Conservation (phyloP, 768 basidiomycete species). For the Hypholoma fasciculare region DNA sequence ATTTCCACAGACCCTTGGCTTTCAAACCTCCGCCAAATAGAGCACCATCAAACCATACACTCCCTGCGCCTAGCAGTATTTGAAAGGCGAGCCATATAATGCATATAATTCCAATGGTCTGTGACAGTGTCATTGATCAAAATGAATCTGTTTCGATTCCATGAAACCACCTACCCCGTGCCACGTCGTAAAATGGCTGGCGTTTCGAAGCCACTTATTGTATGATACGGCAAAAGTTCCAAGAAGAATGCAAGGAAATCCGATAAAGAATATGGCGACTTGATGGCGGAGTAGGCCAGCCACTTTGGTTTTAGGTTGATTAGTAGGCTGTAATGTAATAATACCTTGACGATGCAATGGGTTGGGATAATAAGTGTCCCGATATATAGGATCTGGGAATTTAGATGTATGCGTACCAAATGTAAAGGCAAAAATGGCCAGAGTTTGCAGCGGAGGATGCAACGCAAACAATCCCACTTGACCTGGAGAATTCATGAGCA, state of each 20-base stretch:
- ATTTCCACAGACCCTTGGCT: conserved; percentile 82
- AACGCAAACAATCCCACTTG: conserved; percentile 61
- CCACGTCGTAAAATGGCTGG: conserved; percentile 69
- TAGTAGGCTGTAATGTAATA: conserved; percentile 74
- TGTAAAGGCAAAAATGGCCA: conserved; percentile 55
- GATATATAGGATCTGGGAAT: background rate
- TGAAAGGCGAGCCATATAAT: conserved; percentile 65
- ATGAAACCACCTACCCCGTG: conserved; percentile 56
- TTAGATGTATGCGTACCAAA: conserved; percentile 44
- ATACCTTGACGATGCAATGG: conserved; percentile 47
- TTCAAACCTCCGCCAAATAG: conserved; percentile 70
- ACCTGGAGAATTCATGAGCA: conserved; percentile 46
- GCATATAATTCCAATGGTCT: conserved; percentile 69
- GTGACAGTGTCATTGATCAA: background rate
- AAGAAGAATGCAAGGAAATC: conserved; percentile 54
- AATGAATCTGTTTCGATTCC: background rate
- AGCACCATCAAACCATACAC: conserved; percentile 73
- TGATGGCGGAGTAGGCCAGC: conserved; percentile 75
- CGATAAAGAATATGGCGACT: conserved; percentile 52
- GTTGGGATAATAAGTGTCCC: background rate
- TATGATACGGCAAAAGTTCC: conserved; percentile 64
- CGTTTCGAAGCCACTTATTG: conserved; percentile 54
- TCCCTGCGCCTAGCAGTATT: conserved; percentile 64
- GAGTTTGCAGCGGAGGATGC: conserved; percentile 64
- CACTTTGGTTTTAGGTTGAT: conserved; percentile 61